Evolutionary conservation across 2,329 filamentous ascomycete genomes (phyloP).

Genomic region (Monilinia polystroma): DNA sequence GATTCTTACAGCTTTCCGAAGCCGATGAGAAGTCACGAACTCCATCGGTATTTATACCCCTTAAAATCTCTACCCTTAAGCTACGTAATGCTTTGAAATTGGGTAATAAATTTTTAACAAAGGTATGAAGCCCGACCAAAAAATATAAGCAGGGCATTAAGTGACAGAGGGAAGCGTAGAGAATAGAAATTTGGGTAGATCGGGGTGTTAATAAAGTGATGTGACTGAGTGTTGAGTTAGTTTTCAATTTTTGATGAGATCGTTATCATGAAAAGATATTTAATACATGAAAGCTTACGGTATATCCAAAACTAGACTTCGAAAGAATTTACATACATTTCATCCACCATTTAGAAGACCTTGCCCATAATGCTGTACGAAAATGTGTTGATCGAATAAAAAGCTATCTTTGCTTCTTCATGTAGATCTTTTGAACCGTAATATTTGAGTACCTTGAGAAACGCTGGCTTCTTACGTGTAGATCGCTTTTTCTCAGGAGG

Average conservation of each 20-base stretch:
- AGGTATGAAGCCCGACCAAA: not conserved
- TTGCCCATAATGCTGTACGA: not conserved
- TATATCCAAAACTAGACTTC: not conserved
- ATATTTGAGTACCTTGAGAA: not conserved
- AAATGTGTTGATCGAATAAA: not conserved
- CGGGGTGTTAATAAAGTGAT: not conserved
- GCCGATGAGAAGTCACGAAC: not conserved
- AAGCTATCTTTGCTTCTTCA: not conserved
- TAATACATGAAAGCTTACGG: not conserved
- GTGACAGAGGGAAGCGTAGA: slow-evolving; percentile 1
- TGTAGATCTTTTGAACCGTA: not conserved
- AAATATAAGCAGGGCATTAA: not conserved
- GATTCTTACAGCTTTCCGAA: not conserved
- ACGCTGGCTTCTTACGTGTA: not conserved
- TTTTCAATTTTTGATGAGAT: not conserved
- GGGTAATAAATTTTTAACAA: not conserved
- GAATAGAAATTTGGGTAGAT: not conserved
- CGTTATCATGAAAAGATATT: too few relatives aligned
- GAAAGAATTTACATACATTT: not conserved
- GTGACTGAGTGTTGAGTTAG: not conserved
- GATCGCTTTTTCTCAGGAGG: not conserved
- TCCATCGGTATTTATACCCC: too few relatives aligned
- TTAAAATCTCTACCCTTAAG: not conserved
- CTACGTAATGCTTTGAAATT: not conserved
- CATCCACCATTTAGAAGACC: not conserved